Conservation (phyloP, 768 basidiomycete species). For the Amanita jacksonii region DNA sequence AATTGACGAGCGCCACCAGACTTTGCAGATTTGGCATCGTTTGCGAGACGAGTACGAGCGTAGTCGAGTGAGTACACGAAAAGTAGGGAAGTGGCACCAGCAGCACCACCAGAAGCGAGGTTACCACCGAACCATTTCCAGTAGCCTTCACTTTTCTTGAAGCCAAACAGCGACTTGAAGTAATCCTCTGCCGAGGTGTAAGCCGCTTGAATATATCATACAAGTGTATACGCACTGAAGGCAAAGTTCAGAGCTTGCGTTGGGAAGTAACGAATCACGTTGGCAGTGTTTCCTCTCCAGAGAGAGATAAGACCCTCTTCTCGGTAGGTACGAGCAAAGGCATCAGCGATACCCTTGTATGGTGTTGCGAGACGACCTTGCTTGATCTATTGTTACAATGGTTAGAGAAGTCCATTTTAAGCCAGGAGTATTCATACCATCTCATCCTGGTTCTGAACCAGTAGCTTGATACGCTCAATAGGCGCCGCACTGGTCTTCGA, state of each 20-base stretch:
- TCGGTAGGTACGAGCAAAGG: conserved; percentile 83
- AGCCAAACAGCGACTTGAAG: conserved; percentile 98
- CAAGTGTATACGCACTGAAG: conserved; percentile 60
- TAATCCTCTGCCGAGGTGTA: conserved; percentile 66
- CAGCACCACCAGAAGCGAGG: conserved; percentile 96
- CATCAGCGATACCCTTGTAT: conserved; percentile 95
- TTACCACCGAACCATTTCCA: conserved; percentile 99
- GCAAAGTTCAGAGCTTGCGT: conserved; percentile 99
- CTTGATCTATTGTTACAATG: conserved; percentile 74
- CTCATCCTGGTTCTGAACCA: conserved; percentile 99
- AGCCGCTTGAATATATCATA: background rate
- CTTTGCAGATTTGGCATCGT: conserved; percentile 95
- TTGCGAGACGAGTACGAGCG: conserved; percentile 98
- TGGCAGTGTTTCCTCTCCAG: conserved; percentile 99
- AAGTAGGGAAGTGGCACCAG: conserved; percentile 96
- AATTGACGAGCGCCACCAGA: conserved; percentile 89
- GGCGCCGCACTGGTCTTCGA: conserved; percentile 99
- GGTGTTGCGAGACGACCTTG: conserved; percentile 94
- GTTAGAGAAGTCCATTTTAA: conserved; percentile 6
- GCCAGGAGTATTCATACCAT: conserved; percentile 45
- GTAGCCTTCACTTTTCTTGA: conserved; percentile 97
- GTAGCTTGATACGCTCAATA: conserved; percentile 99
- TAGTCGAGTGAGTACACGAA: conserved; percentile 99
- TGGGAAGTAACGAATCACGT: conserved; percentile 99
- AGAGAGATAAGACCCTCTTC: conserved; percentile 94